phyloP scores from a whole-genome alignment of 148 eudicot genomes.

The Mesembryanthemum crystallinum region DNA sequence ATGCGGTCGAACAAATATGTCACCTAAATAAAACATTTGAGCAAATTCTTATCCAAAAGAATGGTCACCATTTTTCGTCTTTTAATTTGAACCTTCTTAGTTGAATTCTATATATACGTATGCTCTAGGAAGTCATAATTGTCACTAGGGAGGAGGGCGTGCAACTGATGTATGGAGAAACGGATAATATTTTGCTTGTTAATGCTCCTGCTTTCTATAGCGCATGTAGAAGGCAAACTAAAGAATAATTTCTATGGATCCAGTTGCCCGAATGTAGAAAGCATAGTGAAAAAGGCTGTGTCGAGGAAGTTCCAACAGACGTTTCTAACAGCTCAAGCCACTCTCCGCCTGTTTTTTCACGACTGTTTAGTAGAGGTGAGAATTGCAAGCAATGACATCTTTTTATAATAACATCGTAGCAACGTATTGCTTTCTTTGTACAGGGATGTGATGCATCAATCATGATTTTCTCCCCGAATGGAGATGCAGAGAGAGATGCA shows the following conservation, averaged over 20 bases:
- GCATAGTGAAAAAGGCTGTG: slow-evolving; percentile 38
- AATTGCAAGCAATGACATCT: not conserved
- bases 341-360: slow-evolving; percentile 49
- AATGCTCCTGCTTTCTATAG: slow-evolving; percentile 16
- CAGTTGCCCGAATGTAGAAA: slow-evolving; percentile 40
- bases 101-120: not conserved
- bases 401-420: slow-evolving; percentile 37
- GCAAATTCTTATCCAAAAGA: not conserved
- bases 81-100: not conserved
- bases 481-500: slow-evolving; percentile 75
- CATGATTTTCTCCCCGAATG: slow-evolving; percentile 56
- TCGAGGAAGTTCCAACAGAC: slow-evolving; percentile 33
- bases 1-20: too few species aligned
- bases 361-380: slow-evolving; percentile 47
- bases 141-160: not conserved
- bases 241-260: slow-evolving; percentile 31
- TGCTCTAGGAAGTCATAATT: too few species aligned
- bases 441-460: slow-evolving; percentile 89
- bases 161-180: slow-evolving; percentile 18
- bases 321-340: slow-evolving; percentile 40
- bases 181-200: slow-evolving; percentile 24
- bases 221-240: slow-evolving; percentile 32
- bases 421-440: slow-evolving; percentile 24
- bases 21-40: too few species aligned
- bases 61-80: not conserved